Evolutionary conservation across 2,329 filamentous ascomycete species (phyloP), one percentile per base, ranked within the genome.

Genomic region (Escovopsis sp.): DNA sequence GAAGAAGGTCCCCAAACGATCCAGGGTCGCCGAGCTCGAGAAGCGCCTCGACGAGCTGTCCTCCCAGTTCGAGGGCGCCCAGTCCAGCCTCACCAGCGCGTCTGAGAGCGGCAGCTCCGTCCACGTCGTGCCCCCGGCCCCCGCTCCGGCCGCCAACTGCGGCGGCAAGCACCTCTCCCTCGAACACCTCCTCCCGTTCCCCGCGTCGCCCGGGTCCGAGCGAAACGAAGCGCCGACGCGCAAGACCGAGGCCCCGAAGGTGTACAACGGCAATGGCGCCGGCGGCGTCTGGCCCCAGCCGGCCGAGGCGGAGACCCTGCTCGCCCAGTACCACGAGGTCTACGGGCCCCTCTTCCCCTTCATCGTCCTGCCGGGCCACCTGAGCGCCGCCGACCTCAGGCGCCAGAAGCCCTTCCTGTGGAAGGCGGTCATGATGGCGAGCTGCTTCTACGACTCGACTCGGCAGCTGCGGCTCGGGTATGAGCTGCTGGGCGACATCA

Each of bases 11-110:
- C 61, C 63, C 36, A 69, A 67, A 54, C 59, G 67, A 12, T 71
- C 66, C 15, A 59, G 68, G 38, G 68, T 72, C 35, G 63, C 68
- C 15, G 68, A 71, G 53, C 59, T 72, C 10, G 69, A 72, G 54
- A 66, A 65, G 52, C 60, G 68, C 1, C 59, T 72, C 1, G 62
- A 71, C 45, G 66, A 70, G 52, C 57, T 72, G 43, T 68, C 66
- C 3, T 65, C 64, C 2, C 64, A 67, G 40, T 59, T 71, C 36
- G 59, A 63, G 26, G 51, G 52, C 9, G 50, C 51, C 10, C 30
- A 19, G 7, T 9, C 39, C 11, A 10, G 15, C n/a, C 2, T 41
- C 12, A 23, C 39, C n/a, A n/a, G 23, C n/a, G 12, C 6, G n/a
- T 41, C 39, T 6, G n/a, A 36, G 40, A 34, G 30, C 39, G 38